These are phyloP conservation scores for Populus euphratica DNA, from an alignment of 345 rosid species.

Conservation along the genomic window DNA sequence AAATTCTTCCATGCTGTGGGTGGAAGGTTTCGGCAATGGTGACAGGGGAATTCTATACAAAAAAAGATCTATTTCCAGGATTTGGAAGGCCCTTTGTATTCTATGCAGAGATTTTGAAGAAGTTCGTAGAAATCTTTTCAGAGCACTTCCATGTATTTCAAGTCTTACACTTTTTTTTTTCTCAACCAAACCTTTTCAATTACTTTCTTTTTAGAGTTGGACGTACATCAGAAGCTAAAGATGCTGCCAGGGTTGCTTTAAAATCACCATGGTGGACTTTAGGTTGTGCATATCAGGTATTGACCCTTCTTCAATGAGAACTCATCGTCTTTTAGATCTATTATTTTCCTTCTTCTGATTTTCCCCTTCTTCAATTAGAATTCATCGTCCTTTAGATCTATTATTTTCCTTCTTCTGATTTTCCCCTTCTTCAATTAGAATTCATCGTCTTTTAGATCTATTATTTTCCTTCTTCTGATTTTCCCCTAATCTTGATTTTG, in stretches of 20 bases:
- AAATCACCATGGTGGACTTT: conserved; percentile 94
- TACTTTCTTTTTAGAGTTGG: conserved; percentile 54
- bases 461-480: background rate
- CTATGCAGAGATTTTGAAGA: conserved; percentile 63
- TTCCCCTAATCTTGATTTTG: background rate
- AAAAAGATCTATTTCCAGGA: conserved; percentile 79
- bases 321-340: background rate
- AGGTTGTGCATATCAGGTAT: conserved; percentile 71
- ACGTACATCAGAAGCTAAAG: conserved; percentile 72
- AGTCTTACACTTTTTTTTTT: background rate
- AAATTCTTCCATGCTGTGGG: conserved; percentile 8
- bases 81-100: conserved; percentile 90
- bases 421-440: too few relatives aligned
- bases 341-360: background rate
- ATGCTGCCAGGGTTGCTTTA: conserved; percentile 78
- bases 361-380: too few relatives aligned
- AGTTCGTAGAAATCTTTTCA: conserved; percentile 40
- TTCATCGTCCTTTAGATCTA: background rate
- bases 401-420: background rate
- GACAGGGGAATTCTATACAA: conserved; percentile 81
- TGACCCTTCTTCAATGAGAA: conserved; percentile 8
- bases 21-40: conserved; percentile 84
- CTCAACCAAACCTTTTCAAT: conserved; percentile 11
- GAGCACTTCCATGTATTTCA: background rate
- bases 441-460: too few relatives aligned